Base-by-base conservation (phyloP, 805 yeast genomes). In the Nakazawaea anatomiae region DNA sequence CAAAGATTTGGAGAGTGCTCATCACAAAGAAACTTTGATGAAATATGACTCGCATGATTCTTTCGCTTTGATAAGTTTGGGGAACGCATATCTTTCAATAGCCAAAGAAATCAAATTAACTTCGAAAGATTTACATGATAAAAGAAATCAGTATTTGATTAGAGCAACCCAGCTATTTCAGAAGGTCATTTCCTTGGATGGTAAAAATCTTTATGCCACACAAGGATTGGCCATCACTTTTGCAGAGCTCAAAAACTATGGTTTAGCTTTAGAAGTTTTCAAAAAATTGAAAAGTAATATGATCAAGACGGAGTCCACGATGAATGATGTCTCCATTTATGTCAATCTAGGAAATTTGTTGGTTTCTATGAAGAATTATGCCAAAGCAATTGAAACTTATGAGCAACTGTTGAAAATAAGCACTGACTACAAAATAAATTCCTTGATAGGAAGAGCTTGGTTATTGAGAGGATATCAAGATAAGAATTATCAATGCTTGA, bases 191-290 rank as follows among this genome's bases (percentile, higher is more conserved):
- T 83, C 87, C 47, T 69, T 90, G 31, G 98, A 94, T 69, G 81
- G 91, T 2, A 74, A 77, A 57, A 89, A 92, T 63, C 92, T 91
- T 1, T 94, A 85, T 70, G 99, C 99, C 5, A 98, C 99, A 1
- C 99, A 94, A 67, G 99, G 99, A 50, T 76, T 94, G 55, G 98
- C 97, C 1, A 89, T 94, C 51, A 82, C 90, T 4, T 87, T 89
- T 65, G 95, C 96, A 9, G 97, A 92, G 60, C 85, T 83, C 60
- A 83, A 84, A 57, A 83, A 87, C 58, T 70, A 80, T 35, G 82
- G 80, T 29, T 75, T 83, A 54, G 96, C 98, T 0, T 74, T 91
- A 60, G 96, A 89, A 57, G 84, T 91, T 43, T 83, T 94, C 61
- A 79, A 95, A 65, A 89, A 91, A 58, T 82, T 91, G 50, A 80